Conservation (phyloP, 768 basidiomycete genomes). For the Mycena vitilis region DNA sequence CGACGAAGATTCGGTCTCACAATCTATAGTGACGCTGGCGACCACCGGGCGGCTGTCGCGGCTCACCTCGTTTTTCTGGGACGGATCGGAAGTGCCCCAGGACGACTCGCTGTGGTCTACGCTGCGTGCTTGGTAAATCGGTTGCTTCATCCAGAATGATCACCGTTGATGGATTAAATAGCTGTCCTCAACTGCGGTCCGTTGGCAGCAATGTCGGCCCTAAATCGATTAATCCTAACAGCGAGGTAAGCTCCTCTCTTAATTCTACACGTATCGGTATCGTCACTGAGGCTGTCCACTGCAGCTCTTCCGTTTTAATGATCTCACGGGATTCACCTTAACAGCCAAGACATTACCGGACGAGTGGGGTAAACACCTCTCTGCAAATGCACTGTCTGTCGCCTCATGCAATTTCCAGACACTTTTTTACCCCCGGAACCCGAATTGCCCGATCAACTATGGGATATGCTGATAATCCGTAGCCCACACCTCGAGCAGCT, state of each 20-base stretch:
- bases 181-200: slow-evolving; percentile 32
- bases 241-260: slow-evolving; percentile 27
- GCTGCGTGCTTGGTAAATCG: slow-evolving; percentile 26
- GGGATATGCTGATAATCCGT: slow-evolving; percentile 35
- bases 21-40: slow-evolving; percentile 28
- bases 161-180: slow-evolving; percentile 22
- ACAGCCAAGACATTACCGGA: slow-evolving; percentile 36
- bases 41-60: slow-evolving; percentile 28
- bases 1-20: slow-evolving; percentile 33
- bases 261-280: not conserved
- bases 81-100: slow-evolving; percentile 34
- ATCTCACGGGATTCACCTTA: slow-evolving; percentile 29
- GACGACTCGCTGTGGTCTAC: slow-evolving; percentile 36
- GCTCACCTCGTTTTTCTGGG: slow-evolving; percentile 36
- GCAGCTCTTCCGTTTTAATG: slow-evolving; percentile 36
- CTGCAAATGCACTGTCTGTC: not conserved
- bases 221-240: slow-evolving; percentile 29
- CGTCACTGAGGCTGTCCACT: not conserved
- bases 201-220: slow-evolving; percentile 35
- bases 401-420: slow-evolving; percentile 24
- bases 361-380: slow-evolving; percentile 31
- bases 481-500: slow-evolving; percentile 34
- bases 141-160: slow-evolving; percentile 14
- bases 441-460: slow-evolving; percentile 36
- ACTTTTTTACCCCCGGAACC: slow-evolving; percentile 34